These are phyloP conservation scores for Wickerhamiella brachini DNA, from an alignment of 805 yeast species.

Conservation along the genomic window DNA sequence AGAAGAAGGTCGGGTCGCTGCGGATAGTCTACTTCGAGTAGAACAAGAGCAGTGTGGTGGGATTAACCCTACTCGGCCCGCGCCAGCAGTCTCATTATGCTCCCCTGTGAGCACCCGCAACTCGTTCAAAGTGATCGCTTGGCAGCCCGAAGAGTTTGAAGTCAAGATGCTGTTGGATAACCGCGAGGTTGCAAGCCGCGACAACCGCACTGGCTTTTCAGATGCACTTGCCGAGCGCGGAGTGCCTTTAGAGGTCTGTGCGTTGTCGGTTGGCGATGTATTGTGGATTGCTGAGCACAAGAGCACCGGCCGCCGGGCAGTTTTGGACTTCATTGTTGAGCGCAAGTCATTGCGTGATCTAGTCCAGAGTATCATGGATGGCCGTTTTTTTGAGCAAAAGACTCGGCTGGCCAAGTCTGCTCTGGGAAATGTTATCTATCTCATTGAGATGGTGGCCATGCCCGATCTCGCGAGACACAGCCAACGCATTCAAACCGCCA, in stretches of 20 bases:
- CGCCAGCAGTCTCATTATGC: neutral
- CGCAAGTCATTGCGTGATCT: slow-evolving; percentile 83
- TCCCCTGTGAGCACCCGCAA: neutral
- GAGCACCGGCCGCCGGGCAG: slow-evolving; percentile 43
- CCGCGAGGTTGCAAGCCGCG: slow-evolving; percentile 60
- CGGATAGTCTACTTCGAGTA: slow-evolving; percentile 38
- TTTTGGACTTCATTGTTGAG: slow-evolving; percentile 74
- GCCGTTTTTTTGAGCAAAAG: slow-evolving; percentile 81
- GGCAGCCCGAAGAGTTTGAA: slow-evolving; percentile 51
- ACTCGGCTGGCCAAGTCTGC: slow-evolving; percentile 57
- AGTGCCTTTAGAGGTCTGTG: slow-evolving; percentile 36
- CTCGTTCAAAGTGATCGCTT: slow-evolving; percentile 22
- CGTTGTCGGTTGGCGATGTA: slow-evolving; percentile 75
- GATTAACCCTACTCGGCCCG: neutral
- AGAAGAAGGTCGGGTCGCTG: slow-evolving; percentile 52
- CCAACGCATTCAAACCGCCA: slow-evolving; percentile 62
- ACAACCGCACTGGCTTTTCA: slow-evolving; percentile 58
- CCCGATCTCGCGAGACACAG: slow-evolving; percentile 10
- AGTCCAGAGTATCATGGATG: slow-evolving; percentile 69
- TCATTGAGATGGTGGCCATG: slow-evolving; percentile 51
- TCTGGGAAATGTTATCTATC: slow-evolving; percentile 50
- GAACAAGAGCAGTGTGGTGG: slow-evolving; percentile 36
- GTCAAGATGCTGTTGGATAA: slow-evolving; percentile 59
- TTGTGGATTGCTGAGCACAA: slow-evolving; percentile 73
- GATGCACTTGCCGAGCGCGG: slow-evolving; percentile 37